A percentile compares a stretch with the other conserved stretches of the same genome.
Conservation (phyloP, 768 basidiomycete species). For the Russula sp. region DNA sequence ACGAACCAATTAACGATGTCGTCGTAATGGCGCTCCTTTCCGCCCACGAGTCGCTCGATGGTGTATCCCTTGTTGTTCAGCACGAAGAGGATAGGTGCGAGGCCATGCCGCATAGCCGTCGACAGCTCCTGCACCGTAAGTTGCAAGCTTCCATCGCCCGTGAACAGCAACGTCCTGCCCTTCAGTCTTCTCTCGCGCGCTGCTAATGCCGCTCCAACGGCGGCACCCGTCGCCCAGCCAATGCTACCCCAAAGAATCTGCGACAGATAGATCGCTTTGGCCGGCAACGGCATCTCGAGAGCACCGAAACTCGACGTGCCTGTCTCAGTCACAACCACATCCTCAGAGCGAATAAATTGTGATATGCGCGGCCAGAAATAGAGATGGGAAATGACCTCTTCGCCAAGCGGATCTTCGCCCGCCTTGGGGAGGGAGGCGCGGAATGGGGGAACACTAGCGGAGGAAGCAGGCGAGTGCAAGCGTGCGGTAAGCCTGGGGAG, state of each 20-base stretch:
- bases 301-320: constrained; percentile 86
- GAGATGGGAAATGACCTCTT: constrained; percentile 58
- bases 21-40: constrained; percentile 70
- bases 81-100: constrained; percentile 81
- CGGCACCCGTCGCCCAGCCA: constrained; percentile 79
- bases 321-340: constrained; percentile 85
- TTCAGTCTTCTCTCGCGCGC: constrained; percentile 52
- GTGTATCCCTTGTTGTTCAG: constrained; percentile 81
- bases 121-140: constrained; percentile 78
- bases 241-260: constrained; percentile 92
- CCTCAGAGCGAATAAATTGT: constrained; percentile 61
- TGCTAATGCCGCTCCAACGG: constrained; percentile 76
- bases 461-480: constrained; percentile 36
- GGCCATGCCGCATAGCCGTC: constrained; percentile 66
- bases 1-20: constrained; percentile 70
- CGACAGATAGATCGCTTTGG: constrained; percentile 55
- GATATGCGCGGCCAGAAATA: constrained; percentile 83
- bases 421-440: constrained; percentile 37
- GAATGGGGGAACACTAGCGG: constrained; percentile 42
- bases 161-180: constrained; percentile 72
- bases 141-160: constrained; percentile 83
- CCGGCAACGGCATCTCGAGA: constrained; percentile 71
- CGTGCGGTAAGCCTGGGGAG: constrained; percentile 63
- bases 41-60: constrained; percentile 77
- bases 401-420: constrained; percentile 34